Percentiles rank a stretch among this genome's conserved stretches.
These are phyloP conservation scores for Pseudocercospora musae DNA, from an alignment of 2,329 filamentous ascomycete genomes.

Conservation along the genomic window DNA sequence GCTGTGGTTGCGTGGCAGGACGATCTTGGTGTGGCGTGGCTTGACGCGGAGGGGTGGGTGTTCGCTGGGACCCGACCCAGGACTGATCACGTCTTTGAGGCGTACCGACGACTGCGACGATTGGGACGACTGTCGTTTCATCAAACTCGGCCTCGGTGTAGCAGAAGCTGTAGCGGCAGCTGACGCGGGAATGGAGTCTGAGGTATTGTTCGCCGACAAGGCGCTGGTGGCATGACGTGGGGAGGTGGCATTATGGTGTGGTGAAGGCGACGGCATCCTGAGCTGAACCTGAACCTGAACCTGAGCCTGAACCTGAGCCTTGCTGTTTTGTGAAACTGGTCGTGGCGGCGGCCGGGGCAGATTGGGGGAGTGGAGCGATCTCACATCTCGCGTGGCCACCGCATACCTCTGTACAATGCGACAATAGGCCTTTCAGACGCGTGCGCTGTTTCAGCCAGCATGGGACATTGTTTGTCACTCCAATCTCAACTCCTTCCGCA, in stretches of 20 bases:
- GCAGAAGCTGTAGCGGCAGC: conserved; percentile 1
- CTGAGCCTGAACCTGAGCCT: not conserved
- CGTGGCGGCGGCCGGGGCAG: not conserved
- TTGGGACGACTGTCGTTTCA: conserved; percentile 32
- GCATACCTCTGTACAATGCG: not conserved
- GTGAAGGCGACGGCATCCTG: not conserved
- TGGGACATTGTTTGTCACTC: not conserved
- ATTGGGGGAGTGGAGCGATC: not conserved
- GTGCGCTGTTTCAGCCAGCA: not conserved
- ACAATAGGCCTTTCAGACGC: not conserved
- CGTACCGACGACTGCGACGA: conserved; percentile 23
- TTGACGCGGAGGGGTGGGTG: conserved; percentile 24
- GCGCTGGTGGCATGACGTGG: not conserved
- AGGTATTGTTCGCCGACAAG: not conserved
- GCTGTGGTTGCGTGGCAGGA: conserved; percentile 34
- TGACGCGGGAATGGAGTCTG: not conserved
- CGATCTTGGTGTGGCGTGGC: conserved; percentile 30
- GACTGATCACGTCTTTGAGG: conserved; percentile 22
- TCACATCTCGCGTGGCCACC: not conserved
- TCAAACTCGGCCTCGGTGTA: conserved; percentile 21
- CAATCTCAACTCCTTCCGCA: not conserved
- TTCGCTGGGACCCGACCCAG: conserved; percentile 27
- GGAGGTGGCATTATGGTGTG: not conserved
- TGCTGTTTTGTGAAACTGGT: not conserved
- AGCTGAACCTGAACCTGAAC: not conserved